Evolutionary conservation across 441 rosid genomes (phyloP), one percentile per base, ranked within the genome.

Genomic region (Erysimum cheiri): DNA sequence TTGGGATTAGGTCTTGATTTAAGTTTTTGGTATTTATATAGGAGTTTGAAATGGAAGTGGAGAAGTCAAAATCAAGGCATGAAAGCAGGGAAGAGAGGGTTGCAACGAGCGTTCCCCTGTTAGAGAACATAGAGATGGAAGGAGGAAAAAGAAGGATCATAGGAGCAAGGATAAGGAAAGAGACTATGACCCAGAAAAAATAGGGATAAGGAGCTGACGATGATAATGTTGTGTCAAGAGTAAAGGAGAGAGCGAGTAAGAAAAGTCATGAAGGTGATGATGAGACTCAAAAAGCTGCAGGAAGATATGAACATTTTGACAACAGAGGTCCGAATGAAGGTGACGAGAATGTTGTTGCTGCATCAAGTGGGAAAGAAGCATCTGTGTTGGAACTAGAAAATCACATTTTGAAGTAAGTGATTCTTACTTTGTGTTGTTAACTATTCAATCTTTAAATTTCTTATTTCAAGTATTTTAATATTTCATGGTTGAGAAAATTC

Each of bases 391-490:
- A 77, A 48, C 76, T 92, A 28, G 80, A 73, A 79, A 84, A 83
- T 46, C 95, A 96, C 69, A 87, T 95, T 69, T 68, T 71, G 73
- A 89, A 80, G 86, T 84, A 89, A 80, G 86, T 84, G 41, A 43
- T 69, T 69, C 50, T 55, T 22, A 46, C 17, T 32, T 60, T 24
- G 31, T 39, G 50, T 35, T 71, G 12, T 39, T 33, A 49, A 68
- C 22, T 53, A 53, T 24, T 1, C 19, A 62, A 22, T 37, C 33
- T 3, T 43, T 60, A 2, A 68, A 10, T 24, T 24, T 24, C 2
- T 24, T 24, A 24, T 24, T 24, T 24, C 26, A 22, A 22, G 24
- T 22, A 22, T 22, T 22, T 22, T 22, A 22, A 22, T 22, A 22
- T 22, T 22, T 22, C 24, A 22, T 22, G 24, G 24, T 22, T 22